These are phyloP conservation scores for Torulaspora maleeae DNA, from an alignment of 805 yeast species.

Conservation along the genomic window DNA sequence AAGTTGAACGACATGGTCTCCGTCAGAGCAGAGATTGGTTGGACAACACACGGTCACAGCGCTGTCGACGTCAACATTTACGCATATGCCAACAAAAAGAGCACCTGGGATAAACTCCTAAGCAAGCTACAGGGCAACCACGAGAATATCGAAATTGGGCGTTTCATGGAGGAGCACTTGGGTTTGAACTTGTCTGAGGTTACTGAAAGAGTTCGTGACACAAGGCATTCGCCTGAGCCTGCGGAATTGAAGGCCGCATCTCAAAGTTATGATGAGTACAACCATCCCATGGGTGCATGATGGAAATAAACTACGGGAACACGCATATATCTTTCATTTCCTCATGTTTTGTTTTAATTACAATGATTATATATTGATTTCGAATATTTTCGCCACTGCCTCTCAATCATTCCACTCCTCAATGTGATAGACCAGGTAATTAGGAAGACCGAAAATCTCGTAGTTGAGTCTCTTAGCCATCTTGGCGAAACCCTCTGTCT, in stretches of 20 bases:
- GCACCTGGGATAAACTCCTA: slow-evolving; percentile 39
- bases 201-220: slow-evolving; percentile 46
- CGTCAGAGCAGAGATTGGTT: slow-evolving; percentile 82
- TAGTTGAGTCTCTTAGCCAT: slow-evolving; percentile 96
- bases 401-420: slow-evolving; percentile 50
- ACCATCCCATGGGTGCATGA: slow-evolving; percentile 10
- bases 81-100: slow-evolving; percentile 60
- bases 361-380: not conserved
- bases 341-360: not conserved
- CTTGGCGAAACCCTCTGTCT: slow-evolving; percentile 97
- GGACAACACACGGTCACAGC: slow-evolving; percentile 95
- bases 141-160: slow-evolving; percentile 83
- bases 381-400: not conserved
- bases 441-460: slow-evolving; percentile 87
- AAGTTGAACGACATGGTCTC: slow-evolving; percentile 68
- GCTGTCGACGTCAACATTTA: slow-evolving; percentile 94
- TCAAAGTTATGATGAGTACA: slow-evolving; percentile 17
- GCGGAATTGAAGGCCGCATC: slow-evolving; percentile 8
- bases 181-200: slow-evolving; percentile 45
- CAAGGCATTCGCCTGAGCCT: slow-evolving; percentile 40
- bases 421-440: slow-evolving; percentile 86
- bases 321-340: not conserved
- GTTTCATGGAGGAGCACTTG: slow-evolving; percentile 56
- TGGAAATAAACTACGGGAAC: not conserved
- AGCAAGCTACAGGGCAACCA: slow-evolving; percentile 66